Evolutionary conservation across 192 early-diverging fungal genomes (phyloP), one percentile per base, ranked within the genome.

Genomic region (Mortierella hygrophila): DNA sequence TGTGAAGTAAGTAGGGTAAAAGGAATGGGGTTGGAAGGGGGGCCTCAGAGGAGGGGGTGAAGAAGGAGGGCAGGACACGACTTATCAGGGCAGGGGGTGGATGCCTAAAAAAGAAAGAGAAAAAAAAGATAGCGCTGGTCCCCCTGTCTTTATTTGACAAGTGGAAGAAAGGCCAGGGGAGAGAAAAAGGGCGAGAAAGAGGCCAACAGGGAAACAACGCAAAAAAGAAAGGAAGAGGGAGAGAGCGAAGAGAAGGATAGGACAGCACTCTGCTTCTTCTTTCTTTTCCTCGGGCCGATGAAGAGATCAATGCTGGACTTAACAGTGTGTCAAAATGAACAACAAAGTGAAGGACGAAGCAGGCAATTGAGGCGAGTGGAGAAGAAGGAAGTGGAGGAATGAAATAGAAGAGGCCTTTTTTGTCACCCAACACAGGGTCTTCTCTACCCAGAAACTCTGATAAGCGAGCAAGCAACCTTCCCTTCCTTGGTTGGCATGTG

Each of bases 11-110:
- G 44, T 49, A 49, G 46, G 42, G 21, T 15, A 47, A 16, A 26
- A 72, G 2, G 49, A 75, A 75, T 20, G 74, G 46, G 49, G 35
- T 52, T 49, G 46, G 44, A 65, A 32, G 60, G 60, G 29, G 60
- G 60, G 4, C 20, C 20, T 23, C 6, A 57, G 9, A 23, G 46
- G 32, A 38, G 46, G 32, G 52, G 49, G 44, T 26, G 72, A 21
- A 60, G n/a, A 29, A 65, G 29, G 26, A 65, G 13, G 11, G 60
- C 11, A 52, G 60, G 26, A 11, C 60, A 65, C 60, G 29, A 65
- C 29, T 32, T 29, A 65, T 15, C 11, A 32, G 60, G 29, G 29
- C 60, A 65, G 60, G 60, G 29, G 60, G 60, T 35, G 60, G 60
- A 65, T 65, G 29, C 32, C 20, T 26, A 35, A 65, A 46, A 46